Base-by-base conservation (phyloP, 352 stramenopile genomes). In the Plasmopara halstedii region DNA sequence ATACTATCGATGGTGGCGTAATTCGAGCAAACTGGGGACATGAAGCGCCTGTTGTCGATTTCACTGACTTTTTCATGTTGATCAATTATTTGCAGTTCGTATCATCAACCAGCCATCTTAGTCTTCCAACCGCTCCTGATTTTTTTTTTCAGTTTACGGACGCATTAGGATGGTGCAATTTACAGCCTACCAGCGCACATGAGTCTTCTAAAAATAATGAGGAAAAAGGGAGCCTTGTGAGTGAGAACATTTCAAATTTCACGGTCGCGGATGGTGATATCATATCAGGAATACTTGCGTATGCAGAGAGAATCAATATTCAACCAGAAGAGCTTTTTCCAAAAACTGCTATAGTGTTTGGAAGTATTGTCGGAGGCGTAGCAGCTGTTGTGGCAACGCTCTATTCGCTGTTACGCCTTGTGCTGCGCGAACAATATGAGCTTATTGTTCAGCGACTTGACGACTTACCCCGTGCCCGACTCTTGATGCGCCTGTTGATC, bases 1-100 rank as follows among this genome's bases (percentile, higher is more conserved):
- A 64, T 21, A 44, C 38, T 9, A 36, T 71, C 15, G 33, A 45
- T 15, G 49, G 50, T 36, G 33, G 20, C 26, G 19, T 33, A 6
- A 22, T n/a, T 15, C 42, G 34, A 21, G 27, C 51, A 42, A 41
- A 13, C 9, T 17, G 56, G 42, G 29, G 40, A 32, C 41, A 31
- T 40, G 56, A 26, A 42, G 45, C 68, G 11, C 71, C 74, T 7
- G 53, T 56, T 20, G 63, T 70, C 0, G 76, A 88, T 27, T 17
- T 80, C 15, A 75, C 67, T n/a, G 66, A 56, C 17, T 46, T 88
- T 8, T 65, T 75, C 22, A 70, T 83, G 52, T 64, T 88, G 57
- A 56, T 88, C 46, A 75, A 73, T 42, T 88, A 88, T 21, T 50
- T 88, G 19, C 76, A 88, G 52, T 88, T 88, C 36, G 48, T 88